A percentile compares a stretch with the other conserved stretches of the same genome.
phyloP scores from a whole-genome alignment of 2,329 filamentous ascomycete species.

The Whalleya microplaca region DNA sequence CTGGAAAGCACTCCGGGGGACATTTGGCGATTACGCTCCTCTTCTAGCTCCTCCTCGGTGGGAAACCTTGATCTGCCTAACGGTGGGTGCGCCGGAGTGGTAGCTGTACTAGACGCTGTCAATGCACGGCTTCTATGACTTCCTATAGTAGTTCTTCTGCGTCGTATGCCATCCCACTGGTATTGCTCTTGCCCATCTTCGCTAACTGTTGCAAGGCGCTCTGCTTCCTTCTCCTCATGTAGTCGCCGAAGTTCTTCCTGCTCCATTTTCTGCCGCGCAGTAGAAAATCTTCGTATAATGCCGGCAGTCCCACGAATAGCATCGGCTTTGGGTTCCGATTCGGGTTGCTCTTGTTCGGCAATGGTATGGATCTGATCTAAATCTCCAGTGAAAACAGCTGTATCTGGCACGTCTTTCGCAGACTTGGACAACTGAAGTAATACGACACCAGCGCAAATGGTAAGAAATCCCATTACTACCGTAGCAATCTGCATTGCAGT shows the following conservation, averaged over 20 bases:
- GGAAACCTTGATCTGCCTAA: constrained; percentile 89
- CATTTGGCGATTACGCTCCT: constrained; percentile 52
- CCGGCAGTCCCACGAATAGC: constrained; percentile 90
- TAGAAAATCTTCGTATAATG: constrained; percentile 82
- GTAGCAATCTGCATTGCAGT: constrained; percentile 79
- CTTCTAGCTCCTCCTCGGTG: constrained; percentile 63
- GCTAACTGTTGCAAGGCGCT: constrained; percentile 72
- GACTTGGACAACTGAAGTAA: constrained; percentile 96
- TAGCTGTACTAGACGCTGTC: constrained; percentile 39
- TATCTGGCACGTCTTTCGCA: constrained; percentile 93
- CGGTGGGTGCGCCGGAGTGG: constrained; percentile 64
- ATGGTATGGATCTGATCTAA: constrained; percentile 95
- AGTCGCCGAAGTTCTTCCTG: constrained; percentile 77
- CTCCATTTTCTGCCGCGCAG: constrained; percentile 76
- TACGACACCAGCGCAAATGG: constrained; percentile 91
- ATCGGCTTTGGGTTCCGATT: constrained; percentile 94
- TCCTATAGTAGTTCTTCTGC: constrained; percentile 63
- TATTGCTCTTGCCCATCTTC: constrained; percentile 73
- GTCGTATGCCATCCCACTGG: constrained; percentile 90
- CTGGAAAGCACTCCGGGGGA: constrained; percentile 56
- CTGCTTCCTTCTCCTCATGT: constrained; percentile 74
- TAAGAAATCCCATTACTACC: constrained; percentile 89
- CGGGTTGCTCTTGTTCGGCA: constrained; percentile 92
- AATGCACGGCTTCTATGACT: constrained; percentile 44
- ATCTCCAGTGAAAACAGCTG: constrained; percentile 89